phyloP scores from a whole-genome alignment of 495 filamentous ascomycete species.

The Rusavskia elegans region DNA sequence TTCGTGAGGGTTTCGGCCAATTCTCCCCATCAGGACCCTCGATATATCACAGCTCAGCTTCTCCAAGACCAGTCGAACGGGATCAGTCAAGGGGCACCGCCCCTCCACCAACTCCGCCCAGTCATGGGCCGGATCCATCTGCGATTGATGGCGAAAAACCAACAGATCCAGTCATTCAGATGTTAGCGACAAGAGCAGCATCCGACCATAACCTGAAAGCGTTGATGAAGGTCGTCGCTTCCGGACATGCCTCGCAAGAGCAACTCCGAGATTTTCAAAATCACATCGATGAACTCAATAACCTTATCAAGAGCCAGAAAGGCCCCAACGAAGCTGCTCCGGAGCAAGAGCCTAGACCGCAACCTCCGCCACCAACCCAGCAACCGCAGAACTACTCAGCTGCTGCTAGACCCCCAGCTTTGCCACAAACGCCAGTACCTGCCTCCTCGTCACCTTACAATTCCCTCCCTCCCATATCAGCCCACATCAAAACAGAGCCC shows the following conservation, averaged over 20 bases:
- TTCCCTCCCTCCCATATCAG: slow-evolving; percentile 11
- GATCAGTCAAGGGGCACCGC: neutral
- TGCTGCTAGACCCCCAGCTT: neutral
- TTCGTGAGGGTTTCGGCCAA: slow-evolving; percentile 11
- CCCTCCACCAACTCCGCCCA: neutral
- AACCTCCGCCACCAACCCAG: neutral
- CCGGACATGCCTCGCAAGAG: slow-evolving; percentile 61
- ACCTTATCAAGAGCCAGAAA: slow-evolving; percentile 33
- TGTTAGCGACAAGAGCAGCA: slow-evolving; percentile 73
- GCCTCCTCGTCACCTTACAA: slow-evolving; percentile 7
- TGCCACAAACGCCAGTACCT: neutral
- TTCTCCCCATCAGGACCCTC: slow-evolving; percentile 7
- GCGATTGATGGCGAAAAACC: slow-evolving; percentile 17
- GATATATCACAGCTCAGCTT: neutral
- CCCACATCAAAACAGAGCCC: slow-evolving; percentile 12
- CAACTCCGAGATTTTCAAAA: slow-evolving; percentile 80
- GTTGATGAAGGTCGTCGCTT: slow-evolving; percentile 92
- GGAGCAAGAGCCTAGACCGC: slow-evolving; percentile 8
- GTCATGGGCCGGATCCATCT: neutral
- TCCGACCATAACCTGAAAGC: slow-evolving; percentile 77
- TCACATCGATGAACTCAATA: slow-evolving; percentile 82
- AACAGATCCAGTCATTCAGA: slow-evolving; percentile 89
- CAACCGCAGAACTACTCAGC: neutral
- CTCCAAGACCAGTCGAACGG: neutral
- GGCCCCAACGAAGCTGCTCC: slow-evolving; percentile 16